A percentile compares a stretch with the other conserved stretches of the same genome.
phyloP scores from a whole-genome alignment of 208 protist species.

The Leishmania tarentolae region DNA sequence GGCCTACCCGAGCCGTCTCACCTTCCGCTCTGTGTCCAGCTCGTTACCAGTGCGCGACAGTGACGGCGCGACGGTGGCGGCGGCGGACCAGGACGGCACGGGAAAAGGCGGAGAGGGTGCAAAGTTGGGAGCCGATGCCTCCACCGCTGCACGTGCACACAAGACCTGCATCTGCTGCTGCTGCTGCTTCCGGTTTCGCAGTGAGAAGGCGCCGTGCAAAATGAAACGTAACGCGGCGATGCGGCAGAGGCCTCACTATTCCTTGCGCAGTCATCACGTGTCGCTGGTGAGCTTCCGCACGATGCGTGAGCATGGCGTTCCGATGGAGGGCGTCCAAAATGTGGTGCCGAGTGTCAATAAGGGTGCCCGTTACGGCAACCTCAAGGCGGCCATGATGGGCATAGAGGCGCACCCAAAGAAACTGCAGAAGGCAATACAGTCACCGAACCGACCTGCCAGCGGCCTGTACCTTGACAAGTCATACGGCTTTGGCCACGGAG shows the following conservation, averaged over 20 bases:
- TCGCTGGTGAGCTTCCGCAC: slow-evolving; percentile 54
- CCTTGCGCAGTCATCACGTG: slow-evolving; percentile 59
- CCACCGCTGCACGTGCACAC: background rate
- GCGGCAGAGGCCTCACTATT: slow-evolving; percentile 37
- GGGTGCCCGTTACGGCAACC: slow-evolving; percentile 9
- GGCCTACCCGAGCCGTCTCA: slow-evolving; percentile 54
- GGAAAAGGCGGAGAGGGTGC: background rate
- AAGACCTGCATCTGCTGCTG: slow-evolving; percentile 15
- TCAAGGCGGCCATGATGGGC: slow-evolving; percentile 7
- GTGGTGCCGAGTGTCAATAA: slow-evolving; percentile 23
- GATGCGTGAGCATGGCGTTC: slow-evolving; percentile 14
- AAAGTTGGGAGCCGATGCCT: background rate
- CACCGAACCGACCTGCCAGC: slow-evolving; percentile 11
- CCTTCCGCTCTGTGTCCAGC: slow-evolving; percentile 30
- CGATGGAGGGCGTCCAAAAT: background rate
- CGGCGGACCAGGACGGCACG: background rate
- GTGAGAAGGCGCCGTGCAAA: slow-evolving; percentile 12
- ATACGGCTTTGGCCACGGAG: slow-evolving; percentile 26
- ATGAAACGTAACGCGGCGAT: slow-evolving; percentile 32
- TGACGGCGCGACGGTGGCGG: background rate
- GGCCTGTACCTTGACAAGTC: slow-evolving; percentile 25
- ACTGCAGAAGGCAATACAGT: slow-evolving; percentile 18
- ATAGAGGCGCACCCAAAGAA: slow-evolving; percentile 13
- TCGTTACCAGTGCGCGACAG: background rate
- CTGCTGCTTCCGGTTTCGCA: slow-evolving; percentile 12